Base-by-base conservation (phyloP, 139 green algal genomes). In the Chlorella ohadii region DNA sequence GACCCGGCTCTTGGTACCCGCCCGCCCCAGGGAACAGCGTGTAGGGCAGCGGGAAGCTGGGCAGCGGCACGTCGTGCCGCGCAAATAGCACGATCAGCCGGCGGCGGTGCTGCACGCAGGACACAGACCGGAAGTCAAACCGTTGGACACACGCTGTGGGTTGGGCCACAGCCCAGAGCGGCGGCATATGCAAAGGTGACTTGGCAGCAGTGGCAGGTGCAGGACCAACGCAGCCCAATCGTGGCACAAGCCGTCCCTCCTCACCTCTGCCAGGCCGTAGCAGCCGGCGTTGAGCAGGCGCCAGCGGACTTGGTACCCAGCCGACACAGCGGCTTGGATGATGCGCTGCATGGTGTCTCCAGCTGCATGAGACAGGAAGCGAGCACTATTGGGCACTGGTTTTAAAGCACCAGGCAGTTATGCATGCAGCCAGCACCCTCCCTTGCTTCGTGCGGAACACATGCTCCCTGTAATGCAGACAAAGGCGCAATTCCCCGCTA, bases 221-320 rank as follows among this genome's bases (percentile, higher is more conserved):
- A 51, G 44, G 44, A n/a, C n/a, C 44, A 16, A 9, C 44, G 7
- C 44, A 51, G 6, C 44, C 7, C 44, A 51, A 51, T 51, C 7
- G 7, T 51, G 44, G 7, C 6, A 51, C 44, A 16, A 6, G 6
- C 44, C 44, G 7, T 51, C 44, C 9, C 44, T 51, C 31, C 65
- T 23, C 31, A 72, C 65, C 65, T 72, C 27, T 33, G 65, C 74
- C 9, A 34, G 36, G 34, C 74, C 31, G 23, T 56, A 81, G 55
- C 55, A 70, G 74, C 74, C 74, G 0, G 74, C 74, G 74, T 81
- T 68, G 9, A 81, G 74, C 74, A 81, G 16, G 19, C 74, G 74
- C 13, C 38, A 64, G 64, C 31, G 15, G 31, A 44, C 68, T 39
- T 79, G 72, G 16, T 70, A 81, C 0, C 74, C 74, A 20, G 67